Percentiles rank a stretch among this genome's conserved stretches.
Evolutionary conservation across 2,329 filamentous ascomycete species (phyloP).

Genomic region (Drechslerella dactyloides): DNA sequence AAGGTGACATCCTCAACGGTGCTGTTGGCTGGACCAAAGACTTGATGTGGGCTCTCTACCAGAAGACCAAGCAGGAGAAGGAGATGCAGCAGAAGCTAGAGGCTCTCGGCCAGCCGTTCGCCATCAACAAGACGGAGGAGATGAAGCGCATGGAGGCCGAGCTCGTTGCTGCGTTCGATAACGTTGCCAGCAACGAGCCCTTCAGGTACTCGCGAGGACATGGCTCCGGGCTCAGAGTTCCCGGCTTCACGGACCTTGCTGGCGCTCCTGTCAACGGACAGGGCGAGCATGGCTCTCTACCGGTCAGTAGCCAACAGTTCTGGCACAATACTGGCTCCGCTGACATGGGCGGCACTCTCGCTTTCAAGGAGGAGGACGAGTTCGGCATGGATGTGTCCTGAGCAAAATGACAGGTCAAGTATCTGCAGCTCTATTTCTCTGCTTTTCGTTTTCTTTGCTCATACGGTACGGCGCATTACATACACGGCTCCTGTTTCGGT

Average conservation of each 20-base stretch:
- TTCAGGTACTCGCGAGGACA: conserved; percentile 84
- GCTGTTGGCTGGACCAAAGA: conserved; percentile 97
- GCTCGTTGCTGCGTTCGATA: conserved; percentile 82
- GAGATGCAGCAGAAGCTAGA: conserved; percentile 69
- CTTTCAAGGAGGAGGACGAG: conserved; percentile 94
- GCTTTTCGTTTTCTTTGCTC: conserved; percentile 43
- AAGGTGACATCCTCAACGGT: conserved; percentile 96
- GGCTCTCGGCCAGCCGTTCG: conserved; percentile 75
- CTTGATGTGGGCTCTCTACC: conserved; percentile 93
- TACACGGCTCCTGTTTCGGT: conserved; percentile 46
- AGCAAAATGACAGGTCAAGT: conserved; percentile 61
- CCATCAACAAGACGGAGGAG: conserved; percentile 85
- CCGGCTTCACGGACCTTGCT: conserved; percentile 88
- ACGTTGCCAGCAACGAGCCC: conserved; percentile 68
- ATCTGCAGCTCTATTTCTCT: conserved; percentile 44
- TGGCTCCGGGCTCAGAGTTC: conserved; percentile 86
- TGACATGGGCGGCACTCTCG: conserved; percentile 66
- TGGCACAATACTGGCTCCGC: conserved; percentile 64
- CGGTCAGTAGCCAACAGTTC: conserved; percentile 73
- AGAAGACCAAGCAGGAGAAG: conserved; percentile 81
- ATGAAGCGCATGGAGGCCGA: conserved; percentile 96
- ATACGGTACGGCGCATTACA: conserved; percentile 48
- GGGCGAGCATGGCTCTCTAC: conserved; percentile 60
- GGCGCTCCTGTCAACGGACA: conserved; percentile 71
- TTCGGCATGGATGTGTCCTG: conserved; percentile 76